Evolutionary conservation across 2,329 filamentous ascomycete genomes (phyloP).

Genomic region (Rhinocladiella mackenziei): DNA sequence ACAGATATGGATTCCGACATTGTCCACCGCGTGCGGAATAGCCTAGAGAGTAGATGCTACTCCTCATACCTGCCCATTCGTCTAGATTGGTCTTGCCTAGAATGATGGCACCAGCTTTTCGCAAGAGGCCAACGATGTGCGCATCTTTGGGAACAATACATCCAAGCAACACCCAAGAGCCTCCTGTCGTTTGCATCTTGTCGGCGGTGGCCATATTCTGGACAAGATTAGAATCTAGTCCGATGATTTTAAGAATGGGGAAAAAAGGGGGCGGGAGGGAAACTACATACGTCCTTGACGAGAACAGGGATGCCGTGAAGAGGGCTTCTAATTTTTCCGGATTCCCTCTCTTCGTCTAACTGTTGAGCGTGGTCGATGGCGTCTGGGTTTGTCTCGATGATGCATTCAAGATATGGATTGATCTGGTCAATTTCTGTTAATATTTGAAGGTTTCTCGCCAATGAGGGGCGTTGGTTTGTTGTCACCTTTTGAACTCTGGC

Average conservation of each 20-base stretch:
- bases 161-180: slow-evolving; percentile 29
- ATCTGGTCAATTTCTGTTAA: slow-evolving; percentile 5
- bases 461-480: neutral
- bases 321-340: slow-evolving; percentile 30
- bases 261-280: too few relatives aligned
- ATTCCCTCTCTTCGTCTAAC: slow-evolving; percentile 31
- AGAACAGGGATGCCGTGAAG: slow-evolving; percentile 38
- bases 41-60: slow-evolving; percentile 51
- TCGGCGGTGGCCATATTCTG: slow-evolving; percentile 34
- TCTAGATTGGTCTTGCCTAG: slow-evolving; percentile 36
- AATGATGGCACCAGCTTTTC: slow-evolving; percentile 33
- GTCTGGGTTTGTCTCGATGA: slow-evolving; percentile 32
- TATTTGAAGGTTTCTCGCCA: neutral
- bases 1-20: slow-evolving; percentile 59
- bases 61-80: slow-evolving; percentile 28
- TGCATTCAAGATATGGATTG: slow-evolving; percentile 30
- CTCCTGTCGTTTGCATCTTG: slow-evolving; percentile 32
- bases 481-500: slow-evolving; percentile 27
- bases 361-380: slow-evolving; percentile 24
- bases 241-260: neutral
- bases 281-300: slow-evolving; percentile 32
- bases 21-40: slow-evolving; percentile 64
- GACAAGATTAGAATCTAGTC: slow-evolving; percentile 1
- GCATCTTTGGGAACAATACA: slow-evolving; percentile 29
- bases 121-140: slow-evolving; percentile 29